These are phyloP conservation scores for Quercus variabilis DNA, from an alignment of 306 rosid species.

Conservation along the genomic window DNA sequence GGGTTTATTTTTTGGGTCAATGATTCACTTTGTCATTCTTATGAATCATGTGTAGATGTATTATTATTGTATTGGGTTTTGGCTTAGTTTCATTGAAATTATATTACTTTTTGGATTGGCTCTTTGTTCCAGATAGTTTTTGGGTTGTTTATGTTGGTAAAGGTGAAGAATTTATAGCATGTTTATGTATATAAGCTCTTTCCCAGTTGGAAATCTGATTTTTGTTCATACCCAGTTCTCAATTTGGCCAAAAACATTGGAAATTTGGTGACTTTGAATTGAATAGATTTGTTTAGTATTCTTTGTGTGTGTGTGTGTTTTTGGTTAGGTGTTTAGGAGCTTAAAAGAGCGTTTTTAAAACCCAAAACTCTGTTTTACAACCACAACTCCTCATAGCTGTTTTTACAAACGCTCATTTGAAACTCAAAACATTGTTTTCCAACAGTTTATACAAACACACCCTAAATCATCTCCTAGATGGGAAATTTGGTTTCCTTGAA, in stretches of 20 bases:
- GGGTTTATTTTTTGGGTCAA: background rate
- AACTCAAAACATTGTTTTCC: no score
- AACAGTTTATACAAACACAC: no score
- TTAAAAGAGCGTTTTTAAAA: no score
- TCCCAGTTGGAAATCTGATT: background rate
- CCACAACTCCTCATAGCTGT: no score
- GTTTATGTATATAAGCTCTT: background rate
- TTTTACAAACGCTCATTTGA: no score
- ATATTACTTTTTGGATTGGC: background rate
- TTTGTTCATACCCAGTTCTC: background rate
- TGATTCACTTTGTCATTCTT: background rate
- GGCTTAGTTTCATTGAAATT: background rate
- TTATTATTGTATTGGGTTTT: background rate
- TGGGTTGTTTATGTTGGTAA: background rate
- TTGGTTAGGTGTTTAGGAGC: no score
- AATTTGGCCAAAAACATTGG: background rate
- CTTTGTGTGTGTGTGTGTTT: background rate
- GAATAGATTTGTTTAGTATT: background rate
- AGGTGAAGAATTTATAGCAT: background rate
- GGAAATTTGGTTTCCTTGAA: background rate
- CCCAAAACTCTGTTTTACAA: no score
- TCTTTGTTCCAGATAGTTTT: background rate
- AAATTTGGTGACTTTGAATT: background rate
- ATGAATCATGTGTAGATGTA: background rate
- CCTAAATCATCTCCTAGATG: background rate